Percentiles rank a stretch among this genome's conserved stretches.
Evolutionary conservation across 345 rosid genomes (phyloP).

Genomic region (Lepidium sativum): DNA sequence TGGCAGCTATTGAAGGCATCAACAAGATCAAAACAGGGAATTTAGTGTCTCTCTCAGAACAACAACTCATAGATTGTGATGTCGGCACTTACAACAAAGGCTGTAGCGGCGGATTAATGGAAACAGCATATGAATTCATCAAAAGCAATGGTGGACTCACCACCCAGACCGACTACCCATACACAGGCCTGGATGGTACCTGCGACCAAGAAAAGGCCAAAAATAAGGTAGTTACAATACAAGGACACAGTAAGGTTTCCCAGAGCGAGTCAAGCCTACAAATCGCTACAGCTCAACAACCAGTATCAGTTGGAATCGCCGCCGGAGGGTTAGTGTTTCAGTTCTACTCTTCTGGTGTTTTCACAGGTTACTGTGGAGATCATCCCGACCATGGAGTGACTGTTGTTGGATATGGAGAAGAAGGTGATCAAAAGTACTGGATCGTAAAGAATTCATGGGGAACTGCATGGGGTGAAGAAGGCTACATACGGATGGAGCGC

Average conservation of each 20-base stretch:
- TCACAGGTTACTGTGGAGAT: constrained; percentile 49
- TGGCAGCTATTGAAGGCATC: constrained; percentile 81
- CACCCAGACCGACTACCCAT: constrained; percentile 53
- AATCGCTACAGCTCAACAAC: constrained; percentile 58
- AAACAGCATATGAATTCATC: constrained; percentile 48
- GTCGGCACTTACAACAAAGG: constrained; percentile 31
- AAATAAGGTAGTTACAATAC: constrained; percentile 39
- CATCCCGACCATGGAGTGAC: constrained; percentile 75
- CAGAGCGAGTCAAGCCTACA: constrained; percentile 47
- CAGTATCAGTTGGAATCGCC: constrained; percentile 78
- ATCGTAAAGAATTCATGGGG: constrained; percentile 94
- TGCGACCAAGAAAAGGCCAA: constrained; percentile 36
- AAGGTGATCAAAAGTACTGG: constrained; percentile 48
- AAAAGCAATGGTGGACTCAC: constrained; percentile 49
- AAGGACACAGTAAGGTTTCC: constrained; percentile 35
- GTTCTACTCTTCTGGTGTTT: constrained; percentile 57
- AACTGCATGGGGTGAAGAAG: constrained; percentile 73
- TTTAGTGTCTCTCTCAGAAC: constrained; percentile 64
- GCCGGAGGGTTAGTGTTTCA: constrained; percentile 59
- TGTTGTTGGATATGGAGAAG: constrained; percentile 66
- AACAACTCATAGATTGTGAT: constrained; percentile 84
- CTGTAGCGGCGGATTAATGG: constrained; percentile 82
- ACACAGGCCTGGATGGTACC: constrained; percentile 31
- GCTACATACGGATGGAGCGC: constrained; percentile 60
- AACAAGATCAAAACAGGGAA: constrained; percentile 59